phyloP scores from a whole-genome alignment of 306 rosid species.

The Canavalia ensiformis region DNA sequence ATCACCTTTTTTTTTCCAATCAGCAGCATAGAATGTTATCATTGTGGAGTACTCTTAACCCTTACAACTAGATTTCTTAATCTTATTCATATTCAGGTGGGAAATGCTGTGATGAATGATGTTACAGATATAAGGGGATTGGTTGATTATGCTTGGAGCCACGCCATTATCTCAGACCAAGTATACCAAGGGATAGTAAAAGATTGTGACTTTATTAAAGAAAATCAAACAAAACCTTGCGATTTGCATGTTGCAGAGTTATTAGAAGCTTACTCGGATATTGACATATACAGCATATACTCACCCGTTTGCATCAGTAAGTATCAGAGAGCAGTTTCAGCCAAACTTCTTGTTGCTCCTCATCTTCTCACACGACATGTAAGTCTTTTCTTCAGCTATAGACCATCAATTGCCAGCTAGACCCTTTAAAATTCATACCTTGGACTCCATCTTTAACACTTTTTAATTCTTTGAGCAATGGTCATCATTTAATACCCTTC shows the following conservation, averaged over 20 bases:
- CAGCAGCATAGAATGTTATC: no score
- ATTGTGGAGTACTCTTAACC: no score
- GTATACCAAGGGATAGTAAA: constrained; percentile 40
- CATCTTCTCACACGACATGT: constrained; percentile 62
- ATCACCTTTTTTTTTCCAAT: no score
- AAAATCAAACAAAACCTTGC: constrained; percentile 54
- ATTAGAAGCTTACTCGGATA: constrained; percentile 47
- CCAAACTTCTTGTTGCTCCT: constrained; percentile 54
- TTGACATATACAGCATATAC: constrained; percentile 67
- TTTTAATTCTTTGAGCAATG: no score
- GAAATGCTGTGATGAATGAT: constrained; percentile 65
- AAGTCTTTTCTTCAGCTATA: constrained; percentile 16
- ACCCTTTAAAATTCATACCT: no score
- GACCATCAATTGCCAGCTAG: no score
- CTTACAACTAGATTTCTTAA: no score
- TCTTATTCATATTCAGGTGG: constrained; percentile 50
- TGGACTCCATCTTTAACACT: no score
- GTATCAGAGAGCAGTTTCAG: not conserved
- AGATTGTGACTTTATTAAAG: constrained; percentile 44
- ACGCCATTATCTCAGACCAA: constrained; percentile 66
- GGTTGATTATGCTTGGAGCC: constrained; percentile 73
- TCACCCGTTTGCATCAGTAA: constrained; percentile 56
- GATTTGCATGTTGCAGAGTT: constrained; percentile 5
- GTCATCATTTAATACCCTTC: no score
- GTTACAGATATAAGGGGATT: constrained; percentile 58